These are phyloP conservation scores for Plasmodiophora brassicae DNA, from an alignment of 208 protist species.

Conservation along the genomic window DNA sequence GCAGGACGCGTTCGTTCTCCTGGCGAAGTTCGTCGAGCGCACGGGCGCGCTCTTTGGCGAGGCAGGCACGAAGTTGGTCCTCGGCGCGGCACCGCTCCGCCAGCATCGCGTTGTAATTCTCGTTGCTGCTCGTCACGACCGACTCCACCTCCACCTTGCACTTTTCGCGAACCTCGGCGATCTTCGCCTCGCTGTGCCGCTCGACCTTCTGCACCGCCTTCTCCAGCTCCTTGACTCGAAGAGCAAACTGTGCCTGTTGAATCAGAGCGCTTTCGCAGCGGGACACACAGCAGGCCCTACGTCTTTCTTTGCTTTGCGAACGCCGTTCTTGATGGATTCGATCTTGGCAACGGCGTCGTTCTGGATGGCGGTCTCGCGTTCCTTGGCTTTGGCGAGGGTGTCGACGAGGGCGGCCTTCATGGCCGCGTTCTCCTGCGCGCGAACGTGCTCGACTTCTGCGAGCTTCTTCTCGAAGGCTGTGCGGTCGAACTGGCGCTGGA, in stretches of 20 bases:
- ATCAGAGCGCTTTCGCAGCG: too few species aligned
- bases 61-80: background rate
- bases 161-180: background rate
- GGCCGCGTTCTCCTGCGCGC: conserved; percentile 16
- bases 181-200: background rate
- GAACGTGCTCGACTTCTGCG: conserved; percentile 4
- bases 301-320: background rate
- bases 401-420: background rate
- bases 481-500: conserved; percentile 45
- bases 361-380: background rate
- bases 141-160: conserved; percentile 36
- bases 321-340: background rate
- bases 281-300: too few species aligned
- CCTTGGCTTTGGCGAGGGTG: background rate
- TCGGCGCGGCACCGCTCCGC: background rate
- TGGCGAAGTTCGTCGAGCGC: background rate
- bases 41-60: background rate
- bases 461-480: background rate
- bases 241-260: too few species aligned
- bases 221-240: conserved; percentile 29
- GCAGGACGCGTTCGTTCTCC: background rate
- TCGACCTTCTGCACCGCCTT: conserved; percentile 37
- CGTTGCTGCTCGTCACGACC: conserved; percentile 43
- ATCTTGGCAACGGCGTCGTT: background rate
- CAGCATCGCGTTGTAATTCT: conserved; percentile 45